Base-by-base conservation (phyloP, 139 green algal genomes). In the Micractinium sp. region DNA sequence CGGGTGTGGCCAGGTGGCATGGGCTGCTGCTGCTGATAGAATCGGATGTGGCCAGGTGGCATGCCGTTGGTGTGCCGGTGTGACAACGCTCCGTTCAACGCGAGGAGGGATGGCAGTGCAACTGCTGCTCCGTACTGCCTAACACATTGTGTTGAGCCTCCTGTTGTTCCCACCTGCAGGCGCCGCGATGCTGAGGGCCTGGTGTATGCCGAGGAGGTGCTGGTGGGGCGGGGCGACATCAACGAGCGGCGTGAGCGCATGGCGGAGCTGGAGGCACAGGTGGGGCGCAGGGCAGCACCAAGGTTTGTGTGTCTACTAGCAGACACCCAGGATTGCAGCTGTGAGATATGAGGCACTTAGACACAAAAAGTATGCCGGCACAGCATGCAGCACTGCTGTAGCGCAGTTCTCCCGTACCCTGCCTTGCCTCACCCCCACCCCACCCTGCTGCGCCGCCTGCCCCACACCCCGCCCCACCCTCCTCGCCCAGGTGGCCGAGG, bases 141-240 rank as follows among this genome's bases (percentile, higher is more conserved):
- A 56, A 56, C 47, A 9, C 47, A 23, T 36, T 69, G 22, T 84
- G 76, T 56, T n/a, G 16, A 1, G 76, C 76, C 2, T 36, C 36
- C 35, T 20, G 19, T 60, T 31, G 31, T 27, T 0, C 66, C 4
- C 69, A 19, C 67, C 29, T 9, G 66, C 83, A 87, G 83, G 29
- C 83, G 83, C 14, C 67, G 61, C 4, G 83, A 93, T 92, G 90
- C 92, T 73, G 96, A 98, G 88, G 89, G 88, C 81, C 75, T 97
- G 63, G 83, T 93, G 2, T 98, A 89, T 73, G 92, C 94, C 18
- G 96, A 97, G 88, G 97, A 99, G 93, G 96, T 99, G 84, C 93
- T 99, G 76, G 94, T 98, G 19, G 96, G 93, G 67, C 96, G 96
- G 87, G 81, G 71, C 3, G 96, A 98, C 90, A 93, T 99, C 80